phyloP scores from a whole-genome alignment of 2,329 filamentous ascomycete species.

The Colletotrichum lini region DNA sequence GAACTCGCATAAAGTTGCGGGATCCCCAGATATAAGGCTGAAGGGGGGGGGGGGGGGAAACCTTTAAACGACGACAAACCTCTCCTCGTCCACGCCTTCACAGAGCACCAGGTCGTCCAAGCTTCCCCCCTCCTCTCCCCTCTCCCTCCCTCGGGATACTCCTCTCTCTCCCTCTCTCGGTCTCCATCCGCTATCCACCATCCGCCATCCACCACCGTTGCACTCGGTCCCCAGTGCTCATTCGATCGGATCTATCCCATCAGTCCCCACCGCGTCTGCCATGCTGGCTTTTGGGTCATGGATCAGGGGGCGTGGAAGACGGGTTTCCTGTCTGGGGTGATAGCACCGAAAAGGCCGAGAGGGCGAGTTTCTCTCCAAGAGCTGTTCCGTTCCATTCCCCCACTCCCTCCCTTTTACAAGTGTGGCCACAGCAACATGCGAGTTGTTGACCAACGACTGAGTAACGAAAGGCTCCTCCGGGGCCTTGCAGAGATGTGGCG shows the following conservation, averaged over 20 bases:
- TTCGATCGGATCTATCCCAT: conserved; percentile 14
- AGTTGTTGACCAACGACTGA: conserved; percentile 24
- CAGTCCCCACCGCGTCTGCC: conserved; percentile 7
- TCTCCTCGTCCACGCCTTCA: not conserved
- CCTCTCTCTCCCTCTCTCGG: not conserved
- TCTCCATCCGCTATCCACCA: not conserved
- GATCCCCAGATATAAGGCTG: conserved; percentile 19
- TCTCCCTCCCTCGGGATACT: not conserved
- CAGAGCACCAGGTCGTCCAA: not conserved
- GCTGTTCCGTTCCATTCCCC: not conserved
- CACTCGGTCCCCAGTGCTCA: not conserved
- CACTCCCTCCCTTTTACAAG: too few species aligned
- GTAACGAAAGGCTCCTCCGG: not conserved
- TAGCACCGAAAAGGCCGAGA: conserved; percentile 29
- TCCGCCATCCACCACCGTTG: not conserved
- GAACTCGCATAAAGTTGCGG: conserved; percentile 18
- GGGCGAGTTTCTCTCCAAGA: not conserved
- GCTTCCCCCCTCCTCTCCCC: not conserved
- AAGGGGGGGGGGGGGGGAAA: not conserved
- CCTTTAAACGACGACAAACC: too few species aligned
- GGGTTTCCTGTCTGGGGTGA: conserved; percentile 24
- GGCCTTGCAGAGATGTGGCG: not conserved
- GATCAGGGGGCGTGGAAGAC: conserved; percentile 20
- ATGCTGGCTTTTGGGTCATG: conserved; percentile 1
- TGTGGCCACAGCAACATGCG: not conserved